Evolutionary conservation across 2,329 filamentous ascomycete species (phyloP).

Genomic region (Colletotrichum truncatum): DNA sequence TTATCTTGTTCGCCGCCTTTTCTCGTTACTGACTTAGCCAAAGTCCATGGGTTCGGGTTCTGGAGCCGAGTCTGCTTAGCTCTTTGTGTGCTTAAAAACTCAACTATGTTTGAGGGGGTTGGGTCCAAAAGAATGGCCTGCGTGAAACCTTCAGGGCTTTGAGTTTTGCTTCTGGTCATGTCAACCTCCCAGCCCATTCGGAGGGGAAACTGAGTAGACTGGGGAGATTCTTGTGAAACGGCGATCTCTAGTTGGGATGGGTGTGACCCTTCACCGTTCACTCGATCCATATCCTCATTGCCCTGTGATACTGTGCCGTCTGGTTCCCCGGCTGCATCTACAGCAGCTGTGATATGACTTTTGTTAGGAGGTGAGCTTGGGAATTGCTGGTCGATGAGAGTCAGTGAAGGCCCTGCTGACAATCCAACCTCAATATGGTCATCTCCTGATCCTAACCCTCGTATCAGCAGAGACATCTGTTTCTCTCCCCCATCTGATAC

Average conservation of each 20-base stretch:
- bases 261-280: background rate
- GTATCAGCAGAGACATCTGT: too few relatives aligned
- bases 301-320: background rate
- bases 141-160: background rate
- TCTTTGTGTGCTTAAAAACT: constrained; percentile 2
- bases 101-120: background rate
- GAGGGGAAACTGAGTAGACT: background rate
- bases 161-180: constrained; percentile 10
- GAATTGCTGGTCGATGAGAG: too few relatives aligned
- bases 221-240: background rate
- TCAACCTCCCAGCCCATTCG: constrained; percentile 19
- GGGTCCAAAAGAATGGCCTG: background rate
- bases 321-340: background rate
- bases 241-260: background rate
- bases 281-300: background rate
- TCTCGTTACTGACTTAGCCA: too few relatives aligned
- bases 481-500: background rate
- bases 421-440: too few relatives aligned
- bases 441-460: too few relatives aligned
- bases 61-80: background rate
- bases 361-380: too few relatives aligned
- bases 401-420: too few relatives aligned
- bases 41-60: constrained; percentile 24
- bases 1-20: background rate
- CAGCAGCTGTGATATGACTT: background rate